These are phyloP conservation scores for Penicillium frequentans DNA, from an alignment of 2,329 filamentous ascomycete genomes.

Conservation along the genomic window DNA sequence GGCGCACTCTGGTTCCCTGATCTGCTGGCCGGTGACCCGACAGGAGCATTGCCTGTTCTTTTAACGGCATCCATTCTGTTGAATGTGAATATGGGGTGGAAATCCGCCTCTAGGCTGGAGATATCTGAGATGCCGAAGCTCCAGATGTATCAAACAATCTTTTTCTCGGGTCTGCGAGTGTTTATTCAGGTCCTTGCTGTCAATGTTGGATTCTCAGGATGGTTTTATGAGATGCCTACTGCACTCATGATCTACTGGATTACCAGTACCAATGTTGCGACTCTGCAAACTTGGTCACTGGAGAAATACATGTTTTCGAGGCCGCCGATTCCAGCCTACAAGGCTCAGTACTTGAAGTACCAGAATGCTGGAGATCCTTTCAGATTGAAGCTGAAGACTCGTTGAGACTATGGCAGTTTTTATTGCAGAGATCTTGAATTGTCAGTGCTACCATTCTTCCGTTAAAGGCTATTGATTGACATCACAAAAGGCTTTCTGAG, in stretches of 20 bases:
- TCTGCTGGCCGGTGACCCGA: constrained; percentile 55
- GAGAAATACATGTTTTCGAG: constrained; percentile 41
- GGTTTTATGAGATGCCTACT: constrained; percentile 39
- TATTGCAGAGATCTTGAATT: background rate
- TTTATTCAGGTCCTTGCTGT: constrained; percentile 41
- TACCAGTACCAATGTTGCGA: constrained; percentile 44
- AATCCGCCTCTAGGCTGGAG: constrained; percentile 15
- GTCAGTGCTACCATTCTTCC: background rate
- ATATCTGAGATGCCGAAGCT: constrained; percentile 27
- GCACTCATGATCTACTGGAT: constrained; percentile 55
- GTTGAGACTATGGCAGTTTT: background rate
- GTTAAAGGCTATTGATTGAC: background rate
- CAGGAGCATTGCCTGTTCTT: constrained; percentile 49
- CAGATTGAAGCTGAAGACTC: background rate
- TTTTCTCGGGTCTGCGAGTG: constrained; percentile 28
- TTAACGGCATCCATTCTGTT: constrained; percentile 51
- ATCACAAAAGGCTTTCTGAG: background rate
- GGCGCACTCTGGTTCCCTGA: constrained; percentile 63
- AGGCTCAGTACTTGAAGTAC: background rate
- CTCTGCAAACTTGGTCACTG: constrained; percentile 40
- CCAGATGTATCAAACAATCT: constrained; percentile 25
- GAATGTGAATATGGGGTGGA: constrained; percentile 44
- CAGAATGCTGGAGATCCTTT: constrained; percentile 1
- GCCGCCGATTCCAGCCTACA: constrained; percentile 22
- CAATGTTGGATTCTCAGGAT: constrained; percentile 36